Conservation (phyloP, 306 rosid species). For the Dryas drummondii region DNA sequence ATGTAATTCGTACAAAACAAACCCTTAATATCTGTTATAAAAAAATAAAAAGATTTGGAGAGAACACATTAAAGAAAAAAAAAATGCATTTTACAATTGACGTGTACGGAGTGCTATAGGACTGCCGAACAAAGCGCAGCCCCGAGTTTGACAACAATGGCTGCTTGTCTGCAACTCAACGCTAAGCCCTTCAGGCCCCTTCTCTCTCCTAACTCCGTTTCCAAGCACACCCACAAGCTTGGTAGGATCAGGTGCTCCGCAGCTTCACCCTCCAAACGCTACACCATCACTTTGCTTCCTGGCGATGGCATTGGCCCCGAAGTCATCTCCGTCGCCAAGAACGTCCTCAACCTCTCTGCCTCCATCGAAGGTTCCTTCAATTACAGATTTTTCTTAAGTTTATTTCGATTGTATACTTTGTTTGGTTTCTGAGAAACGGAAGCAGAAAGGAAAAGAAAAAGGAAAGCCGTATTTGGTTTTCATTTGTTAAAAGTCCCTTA, state of each 20-base stretch:
- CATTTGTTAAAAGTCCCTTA: not conserved
- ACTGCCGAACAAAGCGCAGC: not conserved
- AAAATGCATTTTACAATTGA: not conserved
- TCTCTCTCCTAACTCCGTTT: slow-evolving; percentile 12
- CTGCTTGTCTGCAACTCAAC: slow-evolving; percentile 45
- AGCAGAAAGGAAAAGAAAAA: not conserved
- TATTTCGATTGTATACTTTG: not conserved
- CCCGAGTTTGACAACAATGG: slow-evolving; percentile 36
- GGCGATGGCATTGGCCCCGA: slow-evolving; percentile 98
- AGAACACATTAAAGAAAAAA: no score
- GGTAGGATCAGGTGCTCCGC: slow-evolving; percentile 48
- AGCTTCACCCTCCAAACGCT: slow-evolving; percentile 49
- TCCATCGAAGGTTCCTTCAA: slow-evolving; percentile 56
- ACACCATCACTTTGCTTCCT: slow-evolving; percentile 72
- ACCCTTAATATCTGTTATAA: no score
- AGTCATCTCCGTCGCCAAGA: slow-evolving; percentile 74
- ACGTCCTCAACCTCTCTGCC: slow-evolving; percentile 65
- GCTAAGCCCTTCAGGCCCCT: slow-evolving; percentile 21
- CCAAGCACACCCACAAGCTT: slow-evolving; percentile 19
- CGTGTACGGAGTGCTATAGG: not conserved
- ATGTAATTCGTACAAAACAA: no score
- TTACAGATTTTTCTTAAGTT: not conserved
- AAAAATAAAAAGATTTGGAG: no score
- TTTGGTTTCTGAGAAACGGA: slow-evolving; percentile 3
- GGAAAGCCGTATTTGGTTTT: not conserved